phyloP scores from a whole-genome alignment of 2,329 filamentous ascomycete species.

The Aureobasidium lini region DNA sequence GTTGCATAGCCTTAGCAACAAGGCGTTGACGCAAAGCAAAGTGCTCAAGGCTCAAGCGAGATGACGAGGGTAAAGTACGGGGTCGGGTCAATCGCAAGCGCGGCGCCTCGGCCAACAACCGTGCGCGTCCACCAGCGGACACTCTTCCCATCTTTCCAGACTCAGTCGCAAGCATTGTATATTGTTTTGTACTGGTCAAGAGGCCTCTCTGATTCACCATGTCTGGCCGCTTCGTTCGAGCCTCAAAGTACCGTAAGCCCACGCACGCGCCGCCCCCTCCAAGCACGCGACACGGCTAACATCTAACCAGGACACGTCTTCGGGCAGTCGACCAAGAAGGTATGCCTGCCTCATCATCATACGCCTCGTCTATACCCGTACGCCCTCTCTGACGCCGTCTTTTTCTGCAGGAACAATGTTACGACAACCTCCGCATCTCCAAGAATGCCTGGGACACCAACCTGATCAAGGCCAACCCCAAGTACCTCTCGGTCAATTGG shows the following conservation, averaged over 20 bases:
- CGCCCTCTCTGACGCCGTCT: background rate
- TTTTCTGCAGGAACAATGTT: conserved; percentile 70
- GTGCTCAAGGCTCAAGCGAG: background rate
- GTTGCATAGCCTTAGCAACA: too few species aligned
- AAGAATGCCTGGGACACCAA: conserved; percentile 99
- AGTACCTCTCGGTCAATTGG: conserved; percentile 98
- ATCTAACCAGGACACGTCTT: conserved; percentile 82
- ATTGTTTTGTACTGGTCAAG: background rate
- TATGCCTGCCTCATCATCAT: conserved; percentile 23
- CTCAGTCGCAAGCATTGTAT: background rate
- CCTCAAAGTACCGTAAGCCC: conserved; percentile 63
- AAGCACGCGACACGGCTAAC: conserved; percentile 8
- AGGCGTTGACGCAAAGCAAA: too few species aligned
- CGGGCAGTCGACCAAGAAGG: conserved; percentile 86
- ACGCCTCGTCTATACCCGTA: background rate
- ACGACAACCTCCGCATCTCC: conserved; percentile 95
- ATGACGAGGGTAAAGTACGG: background rate
- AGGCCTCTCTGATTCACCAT: conserved; percentile 34
- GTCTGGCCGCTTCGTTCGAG: conserved; percentile 65
- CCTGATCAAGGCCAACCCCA: conserved; percentile 92
- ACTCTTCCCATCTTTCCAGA: background rate
- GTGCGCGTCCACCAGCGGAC: background rate
- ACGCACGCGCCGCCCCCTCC: conserved; percentile 17
- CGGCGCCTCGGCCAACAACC: background rate
- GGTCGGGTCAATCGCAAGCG: background rate